Base-by-base conservation (phyloP, 2,329 filamentous ascomycete genomes). In the Hypoxylon rubiginosum region DNA sequence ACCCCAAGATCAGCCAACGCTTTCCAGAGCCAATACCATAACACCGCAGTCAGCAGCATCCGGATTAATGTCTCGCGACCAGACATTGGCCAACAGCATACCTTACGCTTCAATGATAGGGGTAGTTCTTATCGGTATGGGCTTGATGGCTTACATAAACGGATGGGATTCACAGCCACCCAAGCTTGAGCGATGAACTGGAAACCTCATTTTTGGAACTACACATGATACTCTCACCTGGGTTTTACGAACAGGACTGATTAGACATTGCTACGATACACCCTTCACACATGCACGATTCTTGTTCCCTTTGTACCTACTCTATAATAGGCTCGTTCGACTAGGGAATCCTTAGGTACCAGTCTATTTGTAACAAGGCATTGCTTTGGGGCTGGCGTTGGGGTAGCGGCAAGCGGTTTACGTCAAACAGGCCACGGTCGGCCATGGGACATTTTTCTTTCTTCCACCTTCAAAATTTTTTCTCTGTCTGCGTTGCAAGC, bases 111-210 rank as follows among this genome's bases (percentile, higher is more conserved):
- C 91, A 1, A 93, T 95, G 87, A 80, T 96, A 49, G 91, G 92
- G 10, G 92, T 96, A 32, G 92, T 96, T 26, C 79, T 96, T 60
- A 82, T 96, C 66, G 92, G 92, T 32, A 91, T 96, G 82, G 91
- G 92, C 13, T 78, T 96, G 69, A 96, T 96, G 92, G 92, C 91
- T 45, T 94, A 94, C 79, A 85, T 96, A 72, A 96, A 96, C 75
- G 91, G 91, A 55, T 95, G 92, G 92, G 91, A 93, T 73, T 75
- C 81, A 28, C 80, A 82, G 61, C 80, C 82, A 63, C 77, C 78
- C 24, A 79, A 76, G 54, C 57, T 76, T 17, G 72, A 73, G 48
- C 72, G 68, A 70, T 73, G 48, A 64, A 17, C 58, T 45, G 26
- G 19, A 39, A 32, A 26, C 28, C 10, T 19, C 45, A 17, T 2